Percentiles rank a stretch among this genome's conserved stretches.
Evolutionary conservation across 805 yeast species (phyloP).

Genomic region (Lachancea thermotolerans): DNA sequence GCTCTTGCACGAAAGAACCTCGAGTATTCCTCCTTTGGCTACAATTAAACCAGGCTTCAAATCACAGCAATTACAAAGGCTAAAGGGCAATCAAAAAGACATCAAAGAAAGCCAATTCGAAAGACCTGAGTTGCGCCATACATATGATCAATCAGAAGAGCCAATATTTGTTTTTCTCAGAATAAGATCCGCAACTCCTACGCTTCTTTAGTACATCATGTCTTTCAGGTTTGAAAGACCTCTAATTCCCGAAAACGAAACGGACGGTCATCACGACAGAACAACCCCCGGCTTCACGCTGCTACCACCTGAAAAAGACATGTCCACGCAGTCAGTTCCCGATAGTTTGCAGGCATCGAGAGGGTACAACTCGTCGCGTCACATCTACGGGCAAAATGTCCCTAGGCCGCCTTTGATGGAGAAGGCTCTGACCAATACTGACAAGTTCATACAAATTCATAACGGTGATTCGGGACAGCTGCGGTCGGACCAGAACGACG

Average conservation of each 20-base stretch:
- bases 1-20: no score
- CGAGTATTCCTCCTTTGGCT: no score
- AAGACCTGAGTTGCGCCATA: not conserved
- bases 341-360: not conserved
- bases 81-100: no score
- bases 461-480: constrained; percentile 1
- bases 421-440: constrained; percentile 29
- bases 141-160: not conserved
- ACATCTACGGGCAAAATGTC: constrained; percentile 6
- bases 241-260: constrained; percentile 25
- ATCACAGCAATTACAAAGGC: no score
- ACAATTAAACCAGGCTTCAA: no score
- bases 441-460: constrained; percentile 26
- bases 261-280: no score
- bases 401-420: constrained; percentile 13
- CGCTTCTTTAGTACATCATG: not conserved
- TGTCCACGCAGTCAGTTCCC: constrained; percentile 6
- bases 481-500: constrained; percentile 2
- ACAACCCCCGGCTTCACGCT: no score
- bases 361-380: constrained; percentile 2
- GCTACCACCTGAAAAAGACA: not conserved
- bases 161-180: not conserved
- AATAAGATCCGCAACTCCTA: not conserved
- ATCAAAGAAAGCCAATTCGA: no score
- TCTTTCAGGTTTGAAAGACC: constrained; percentile 19